A percentile compares a stretch with the other conserved stretches of the same genome.
These are phyloP conservation scores for Pedinophyceae sp. DNA, from an alignment of 139 green algal genomes.

Conservation along the genomic window DNA sequence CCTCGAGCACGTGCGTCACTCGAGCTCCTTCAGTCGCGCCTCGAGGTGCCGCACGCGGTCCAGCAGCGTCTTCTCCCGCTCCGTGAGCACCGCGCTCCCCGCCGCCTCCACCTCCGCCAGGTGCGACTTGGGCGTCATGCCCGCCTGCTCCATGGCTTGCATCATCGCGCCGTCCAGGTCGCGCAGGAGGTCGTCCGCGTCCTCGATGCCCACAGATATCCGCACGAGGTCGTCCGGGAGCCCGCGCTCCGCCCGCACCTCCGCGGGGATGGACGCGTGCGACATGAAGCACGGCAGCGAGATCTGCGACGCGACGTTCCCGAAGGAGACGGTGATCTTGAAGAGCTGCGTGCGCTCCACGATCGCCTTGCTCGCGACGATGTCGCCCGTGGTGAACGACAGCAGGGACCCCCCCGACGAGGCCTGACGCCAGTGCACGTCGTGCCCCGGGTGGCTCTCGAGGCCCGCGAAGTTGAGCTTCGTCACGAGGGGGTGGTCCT, in stretches of 20 bases:
- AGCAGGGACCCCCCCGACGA: conserved; percentile 51
- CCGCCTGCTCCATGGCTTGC: conserved; percentile 17
- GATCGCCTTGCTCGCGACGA: conserved; percentile 19
- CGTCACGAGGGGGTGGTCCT: conserved; percentile 59
- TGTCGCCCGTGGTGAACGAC: conserved; percentile 59
- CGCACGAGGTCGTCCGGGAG: conserved; percentile 89
- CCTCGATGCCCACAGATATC: conserved; percentile 80
- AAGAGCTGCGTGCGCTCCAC: conserved; percentile 73
- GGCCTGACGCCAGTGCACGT: conserved; percentile 42
- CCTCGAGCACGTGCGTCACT: too few species aligned
- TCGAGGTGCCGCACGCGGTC: background rate
- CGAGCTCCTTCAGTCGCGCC: too few species aligned
- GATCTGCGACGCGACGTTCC: conserved; percentile 72
- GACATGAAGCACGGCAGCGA: conserved; percentile 96
- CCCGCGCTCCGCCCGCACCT: conserved; percentile 66
- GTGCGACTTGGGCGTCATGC: background rate
- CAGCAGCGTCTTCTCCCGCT: background rate
- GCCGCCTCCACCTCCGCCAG: background rate
- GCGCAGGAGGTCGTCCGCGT: conserved; percentile 60
- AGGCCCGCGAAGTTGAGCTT: conserved; percentile 81
- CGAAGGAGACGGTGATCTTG: conserved; percentile 92
- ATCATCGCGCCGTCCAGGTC: conserved; percentile 40
- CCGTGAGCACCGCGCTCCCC: background rate
- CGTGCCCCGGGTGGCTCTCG: conserved; percentile 26
- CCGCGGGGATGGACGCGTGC: conserved; percentile 57